These are phyloP conservation scores for Beauveria caledonica DNA, from an alignment of 2,329 filamentous ascomycete species.

Conservation along the genomic window DNA sequence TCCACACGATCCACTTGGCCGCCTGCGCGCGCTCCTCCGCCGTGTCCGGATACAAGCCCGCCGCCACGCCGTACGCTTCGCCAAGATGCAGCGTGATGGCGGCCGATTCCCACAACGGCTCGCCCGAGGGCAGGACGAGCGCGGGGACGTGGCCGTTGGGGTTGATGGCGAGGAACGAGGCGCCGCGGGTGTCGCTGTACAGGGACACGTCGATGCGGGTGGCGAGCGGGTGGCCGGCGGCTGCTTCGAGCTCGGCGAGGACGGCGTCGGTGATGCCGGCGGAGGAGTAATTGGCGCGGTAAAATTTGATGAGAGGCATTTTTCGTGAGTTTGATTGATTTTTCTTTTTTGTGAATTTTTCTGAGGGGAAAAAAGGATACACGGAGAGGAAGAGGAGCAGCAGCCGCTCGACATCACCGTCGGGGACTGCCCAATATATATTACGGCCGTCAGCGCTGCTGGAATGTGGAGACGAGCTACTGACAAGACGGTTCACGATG, in stretches of 20 bases:
- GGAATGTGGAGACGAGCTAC: neutral
- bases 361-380: neutral
- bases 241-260: conserved; percentile 11
- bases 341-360: no score
- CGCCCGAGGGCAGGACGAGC: neutral
- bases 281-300: conserved; percentile 8
- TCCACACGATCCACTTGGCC: conserved; percentile 12
- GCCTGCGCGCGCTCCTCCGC: conserved; percentile 7
- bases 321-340: no score
- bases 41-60: neutral
- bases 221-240: neutral
- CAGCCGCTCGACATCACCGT: neutral
- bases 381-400: neutral
- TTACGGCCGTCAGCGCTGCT: neutral
- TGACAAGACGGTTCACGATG: neutral
- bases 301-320: conserved; percentile 11
- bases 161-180: conserved; percentile 10
- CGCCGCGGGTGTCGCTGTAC: neutral
- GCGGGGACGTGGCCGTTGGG: conserved; percentile 13
- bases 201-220: conserved; percentile 4
- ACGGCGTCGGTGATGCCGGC: conserved; percentile 11
- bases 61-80: neutral
- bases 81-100: conserved; percentile 13
- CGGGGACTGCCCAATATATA: neutral
- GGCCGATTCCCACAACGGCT: conserved; percentile 12